Conservation (phyloP, 2,329 filamentous ascomycete species). For the Zymoseptoria passerinii region DNA sequence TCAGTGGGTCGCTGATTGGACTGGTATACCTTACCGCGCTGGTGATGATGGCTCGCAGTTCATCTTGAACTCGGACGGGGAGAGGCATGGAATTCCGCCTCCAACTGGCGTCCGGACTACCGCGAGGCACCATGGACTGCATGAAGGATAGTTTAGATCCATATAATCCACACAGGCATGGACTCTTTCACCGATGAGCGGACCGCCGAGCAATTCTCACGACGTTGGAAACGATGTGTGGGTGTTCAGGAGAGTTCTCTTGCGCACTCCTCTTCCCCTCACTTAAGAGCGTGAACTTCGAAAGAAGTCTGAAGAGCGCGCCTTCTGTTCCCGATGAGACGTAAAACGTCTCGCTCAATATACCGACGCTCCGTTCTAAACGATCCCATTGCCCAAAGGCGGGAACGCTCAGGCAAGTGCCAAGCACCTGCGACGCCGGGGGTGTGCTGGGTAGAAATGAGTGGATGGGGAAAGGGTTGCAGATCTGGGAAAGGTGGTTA, state of each 20-base stretch:
- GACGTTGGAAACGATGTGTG: neutral
- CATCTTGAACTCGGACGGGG: no score
- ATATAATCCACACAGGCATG: no score
- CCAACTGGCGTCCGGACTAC: no score
- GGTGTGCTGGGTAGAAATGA: constrained; percentile 6
- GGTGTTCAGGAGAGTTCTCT: constrained; percentile 34
- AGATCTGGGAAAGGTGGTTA: neutral
- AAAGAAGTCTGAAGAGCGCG: constrained; percentile 22
- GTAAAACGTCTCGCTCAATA: constrained; percentile 21
- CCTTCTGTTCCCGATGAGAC: constrained; percentile 29
- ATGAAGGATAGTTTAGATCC: no score
- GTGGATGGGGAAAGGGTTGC: neutral
- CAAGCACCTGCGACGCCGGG: constrained; percentile 39
- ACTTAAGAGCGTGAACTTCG: constrained; percentile 10
- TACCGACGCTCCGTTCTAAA: constrained; percentile 43
- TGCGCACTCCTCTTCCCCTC: constrained; percentile 27
- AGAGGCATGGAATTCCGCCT: no score
- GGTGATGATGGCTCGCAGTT: neutral
- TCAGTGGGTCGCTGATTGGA: neutral
- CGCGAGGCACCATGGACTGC: no score
- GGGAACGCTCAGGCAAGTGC: constrained; percentile 36
- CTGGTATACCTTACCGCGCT: neutral
- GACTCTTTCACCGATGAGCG: no score
- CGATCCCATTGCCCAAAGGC: constrained; percentile 26
- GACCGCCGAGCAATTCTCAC: neutral